Percentiles rank a stretch among this genome's conserved stretches.
These are phyloP conservation scores for Candida oleophila DNA, from an alignment of 805 yeast species.

Conservation along the genomic window DNA sequence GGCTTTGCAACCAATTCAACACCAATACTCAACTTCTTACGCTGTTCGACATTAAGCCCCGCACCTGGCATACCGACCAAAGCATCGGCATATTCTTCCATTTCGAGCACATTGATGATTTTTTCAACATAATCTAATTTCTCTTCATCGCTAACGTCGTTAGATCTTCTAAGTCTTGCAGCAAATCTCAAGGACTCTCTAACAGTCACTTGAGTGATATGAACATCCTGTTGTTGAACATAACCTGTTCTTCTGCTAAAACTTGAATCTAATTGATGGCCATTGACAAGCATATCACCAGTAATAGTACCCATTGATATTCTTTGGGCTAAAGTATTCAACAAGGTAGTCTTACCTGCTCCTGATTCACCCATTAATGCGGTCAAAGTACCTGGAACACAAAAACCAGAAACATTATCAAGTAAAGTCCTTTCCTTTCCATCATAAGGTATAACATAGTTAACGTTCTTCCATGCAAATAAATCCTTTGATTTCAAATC, in stretches of 20 bases:
- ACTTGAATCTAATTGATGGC: slow-evolving; percentile 45
- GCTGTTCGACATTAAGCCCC: slow-evolving; percentile 61
- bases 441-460: slow-evolving; percentile 53
- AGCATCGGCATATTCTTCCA: slow-evolving; percentile 55
- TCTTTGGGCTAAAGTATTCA: slow-evolving; percentile 54
- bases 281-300: slow-evolving; percentile 60
- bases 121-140: slow-evolving; percentile 53
- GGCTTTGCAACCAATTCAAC: slow-evolving; percentile 74
- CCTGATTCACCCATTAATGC: slow-evolving; percentile 68
- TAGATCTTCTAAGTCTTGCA: slow-evolving; percentile 48
- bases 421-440: slow-evolving; percentile 40
- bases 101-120: slow-evolving; percentile 48
- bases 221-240: slow-evolving; percentile 62
- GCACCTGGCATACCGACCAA: slow-evolving; percentile 45
- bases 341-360: slow-evolving; percentile 59
- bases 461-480: slow-evolving; percentile 62
- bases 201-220: slow-evolving; percentile 50
- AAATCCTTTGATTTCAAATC: slow-evolving; percentile 43
- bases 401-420: slow-evolving; percentile 30
- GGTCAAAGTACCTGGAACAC: slow-evolving; percentile 53
- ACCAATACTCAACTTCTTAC: slow-evolving; percentile 68
- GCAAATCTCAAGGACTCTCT: slow-evolving; percentile 53
- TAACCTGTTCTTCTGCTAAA: slow-evolving; percentile 57
- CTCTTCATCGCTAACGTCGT: slow-evolving; percentile 37
- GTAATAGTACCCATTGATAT: slow-evolving; percentile 55